Evolutionary conservation across 129 eudicot species (phyloP), one percentile per base, ranked within the genome.

Genomic region (Gnaphalium uliginosum): DNA sequence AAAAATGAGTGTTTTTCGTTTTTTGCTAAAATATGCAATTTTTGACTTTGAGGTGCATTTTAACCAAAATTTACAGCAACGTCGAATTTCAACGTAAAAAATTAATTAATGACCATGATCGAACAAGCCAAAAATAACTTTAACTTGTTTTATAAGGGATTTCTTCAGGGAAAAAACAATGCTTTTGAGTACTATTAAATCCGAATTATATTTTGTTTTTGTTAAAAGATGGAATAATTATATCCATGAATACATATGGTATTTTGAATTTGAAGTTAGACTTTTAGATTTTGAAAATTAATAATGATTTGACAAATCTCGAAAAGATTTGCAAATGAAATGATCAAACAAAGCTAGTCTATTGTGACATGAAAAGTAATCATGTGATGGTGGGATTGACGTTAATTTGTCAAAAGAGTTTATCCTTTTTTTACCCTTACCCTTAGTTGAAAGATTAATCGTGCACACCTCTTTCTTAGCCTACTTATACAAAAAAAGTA

Each of bases 301-400:
- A 3, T 53, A 62, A 14, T 15, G 33, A 62, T 62, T 48, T 69
- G 62, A 46, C 60, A 46, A 48, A 22, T 35, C 54, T 58, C 37
- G 58, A 59, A 57, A 58, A 73, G 23, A 33, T 27, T n/a, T 15
- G 56, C 68, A 22, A 58, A 29, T 2, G 39, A n/a, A 29, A 22
- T 13, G 53, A 46, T 46, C 53, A 46, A 46, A 46, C 53, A 46
- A 46, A 46, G 18, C n/a, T 46, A 58, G 10, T 57, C 39, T 58
- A 58, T 22, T 22, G 60, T 73, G 77, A 37, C 57, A 57, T 57
- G 68, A 73, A 58, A 37, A 33, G 53, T 15, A 58, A 21, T 59
- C 68, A 60, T 58, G 57, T 37, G 2, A 4, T 58, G 25, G 54
- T 18, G 26, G 76, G 8, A 10, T 21, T 26, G 19, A n/a, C 4